Evolutionary conservation across 179 eudicot genomes (phyloP).

Genomic region (Vitellaria paradoxa): DNA sequence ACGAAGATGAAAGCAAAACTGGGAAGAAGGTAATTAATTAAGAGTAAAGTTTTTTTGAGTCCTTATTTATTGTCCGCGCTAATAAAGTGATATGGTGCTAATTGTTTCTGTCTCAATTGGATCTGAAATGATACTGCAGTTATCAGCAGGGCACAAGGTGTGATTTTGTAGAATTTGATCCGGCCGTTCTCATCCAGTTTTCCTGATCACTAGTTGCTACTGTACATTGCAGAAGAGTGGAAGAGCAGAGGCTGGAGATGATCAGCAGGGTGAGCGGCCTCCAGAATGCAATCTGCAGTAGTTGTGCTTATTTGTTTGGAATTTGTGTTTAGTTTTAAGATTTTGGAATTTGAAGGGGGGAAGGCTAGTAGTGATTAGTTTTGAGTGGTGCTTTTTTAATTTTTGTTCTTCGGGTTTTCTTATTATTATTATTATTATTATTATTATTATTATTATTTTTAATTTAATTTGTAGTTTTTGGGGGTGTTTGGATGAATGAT

Average conservation of each 20-base stretch:
- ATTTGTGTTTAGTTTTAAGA: background rate
- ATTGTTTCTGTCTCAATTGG: background rate
- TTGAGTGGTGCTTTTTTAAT: background rate
- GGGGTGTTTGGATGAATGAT: no score
- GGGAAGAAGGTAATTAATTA: slow-evolving; percentile 44
- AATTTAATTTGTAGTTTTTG: no score
- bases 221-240: slow-evolving; percentile 33
- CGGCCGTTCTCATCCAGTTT: background rate
- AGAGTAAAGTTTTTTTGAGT: background rate
- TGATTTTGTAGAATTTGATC: background rate
- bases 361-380: background rate
- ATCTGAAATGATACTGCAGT: slow-evolving; percentile 6
- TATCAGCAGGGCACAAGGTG: slow-evolving; percentile 22
- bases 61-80: background rate
- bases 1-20: slow-evolving; percentile 26
- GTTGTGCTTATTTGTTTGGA: background rate
- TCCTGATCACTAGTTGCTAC: background rate
- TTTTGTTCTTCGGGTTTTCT: no score
- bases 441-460: no score
- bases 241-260: slow-evolving; percentile 24
- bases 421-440: no score
- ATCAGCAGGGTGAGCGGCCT: slow-evolving; percentile 38
- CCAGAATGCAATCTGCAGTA: slow-evolving; percentile 45
- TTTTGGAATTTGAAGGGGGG: background rate
- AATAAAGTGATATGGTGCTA: background rate